A percentile compares a stretch with the other conserved stretches of the same genome.
phyloP scores from a whole-genome alignment of 768 basidiomycete species.

The Austroboletus festivus region DNA sequence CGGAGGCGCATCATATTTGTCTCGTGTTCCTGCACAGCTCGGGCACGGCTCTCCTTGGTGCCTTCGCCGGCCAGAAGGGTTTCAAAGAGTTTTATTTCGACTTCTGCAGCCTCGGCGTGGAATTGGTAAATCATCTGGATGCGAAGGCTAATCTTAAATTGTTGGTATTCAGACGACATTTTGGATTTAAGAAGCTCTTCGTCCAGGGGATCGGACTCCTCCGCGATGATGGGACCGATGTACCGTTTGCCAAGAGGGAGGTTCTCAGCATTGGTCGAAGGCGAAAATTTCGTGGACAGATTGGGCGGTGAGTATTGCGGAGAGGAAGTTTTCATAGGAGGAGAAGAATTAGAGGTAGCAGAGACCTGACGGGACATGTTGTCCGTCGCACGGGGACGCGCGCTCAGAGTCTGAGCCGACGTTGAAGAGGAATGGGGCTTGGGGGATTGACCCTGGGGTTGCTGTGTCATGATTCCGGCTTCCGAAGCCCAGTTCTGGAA shows the following conservation, averaged over 20 bases:
- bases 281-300: conserved; percentile 24
- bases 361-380: conserved; percentile 30
- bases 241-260: conserved; percentile 30
- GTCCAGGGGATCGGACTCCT: conserved; percentile 28
- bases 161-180: conserved; percentile 32
- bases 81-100: conserved; percentile 31
- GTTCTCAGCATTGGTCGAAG: conserved; percentile 17
- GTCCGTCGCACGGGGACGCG: conserved; percentile 29
- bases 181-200: conserved; percentile 29
- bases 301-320: conserved; percentile 30
- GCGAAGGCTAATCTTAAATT: conserved; percentile 30
- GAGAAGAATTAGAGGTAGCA: conserved; percentile 22
- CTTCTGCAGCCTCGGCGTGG: conserved; percentile 27
- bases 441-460: conserved; percentile 7
- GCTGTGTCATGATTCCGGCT: conserved; percentile 24
- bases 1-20: conserved; percentile 32
- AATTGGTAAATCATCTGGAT: conserved; percentile 36
- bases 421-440: conserved; percentile 5
- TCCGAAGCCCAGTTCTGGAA: conserved; percentile 35
- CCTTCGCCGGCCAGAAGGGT: conserved; percentile 23
- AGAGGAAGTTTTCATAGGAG: conserved; percentile 16
- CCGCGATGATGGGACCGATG: conserved; percentile 29
- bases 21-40: conserved; percentile 32
- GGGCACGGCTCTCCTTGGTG: conserved; percentile 30
- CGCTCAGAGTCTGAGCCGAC: conserved; percentile 10